Evolutionary conservation across 306 rosid genomes (phyloP), one percentile per base, ranked within the genome.

Genomic region (Mucuna pruriens): DNA sequence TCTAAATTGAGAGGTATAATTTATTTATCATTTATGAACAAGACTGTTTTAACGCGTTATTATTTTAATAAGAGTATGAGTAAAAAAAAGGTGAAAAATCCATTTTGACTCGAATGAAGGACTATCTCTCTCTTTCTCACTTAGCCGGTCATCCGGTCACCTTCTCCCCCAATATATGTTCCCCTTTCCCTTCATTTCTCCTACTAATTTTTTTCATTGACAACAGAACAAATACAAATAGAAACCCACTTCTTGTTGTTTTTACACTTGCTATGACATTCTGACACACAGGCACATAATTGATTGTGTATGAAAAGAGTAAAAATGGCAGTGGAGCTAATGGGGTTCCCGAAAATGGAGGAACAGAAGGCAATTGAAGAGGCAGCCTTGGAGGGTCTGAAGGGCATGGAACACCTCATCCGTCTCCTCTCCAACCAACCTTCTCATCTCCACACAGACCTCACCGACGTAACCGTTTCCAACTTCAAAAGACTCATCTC

Each of bases 291-390:
- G 0, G 2, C 8, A 8, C 80, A 7, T n/a, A 9, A 9, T 42
- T 10, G 4, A 7, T 26, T 4, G 6, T 45, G 16, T 4, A 2
- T 1, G 0, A 0, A 26, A 10, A 0, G 0, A 22, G 44, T 22
- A 4, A 16, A n/a, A 65, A 92, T 94, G 97, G 89, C 94, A 68
- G 89, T 94, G 82, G 97, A 94, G 55, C 80, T 92, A 3, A 82
- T 92, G 91, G 52, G 85, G 1, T 92, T 92, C 46, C 88, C 85
- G 0, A 89, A 89, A 81, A 83, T 94, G 84, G 94, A 94, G 3
- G 90, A 92, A n/a, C 97, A 88, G 79, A 92, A 63, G 51, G 97
- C 91, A 6, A 89, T 94, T 25, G 85, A 94, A 45, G 97, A 94
- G 29, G 98, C 97, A 0, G 96, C 98, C 0, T 80, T 91, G 0